Percentiles rank a stretch among this genome's conserved stretches.
phyloP scores from a whole-genome alignment of 768 basidiomycete genomes.

The Panaeolus papilionaceus region DNA sequence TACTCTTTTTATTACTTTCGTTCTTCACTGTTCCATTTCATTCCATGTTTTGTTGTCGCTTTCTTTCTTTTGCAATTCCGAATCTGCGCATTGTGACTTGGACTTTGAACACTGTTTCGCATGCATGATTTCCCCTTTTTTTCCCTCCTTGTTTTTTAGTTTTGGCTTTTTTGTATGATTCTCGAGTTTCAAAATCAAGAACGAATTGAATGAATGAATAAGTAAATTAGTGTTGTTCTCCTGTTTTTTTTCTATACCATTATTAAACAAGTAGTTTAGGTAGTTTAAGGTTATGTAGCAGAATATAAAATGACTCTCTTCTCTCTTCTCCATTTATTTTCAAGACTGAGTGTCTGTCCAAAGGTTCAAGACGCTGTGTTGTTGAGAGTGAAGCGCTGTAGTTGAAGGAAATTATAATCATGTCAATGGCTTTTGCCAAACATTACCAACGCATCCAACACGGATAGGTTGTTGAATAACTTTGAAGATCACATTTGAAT shows the following conservation, averaged over 20 bases:
- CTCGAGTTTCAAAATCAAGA: no score
- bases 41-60: not conserved
- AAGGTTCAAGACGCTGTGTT: no score
- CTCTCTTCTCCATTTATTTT: not conserved
- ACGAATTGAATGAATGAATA: not conserved
- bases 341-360: not conserved
- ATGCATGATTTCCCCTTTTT: not conserved
- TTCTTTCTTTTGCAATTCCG: not conserved
- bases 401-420: not conserved
- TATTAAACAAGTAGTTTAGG: not conserved
- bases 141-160: no score
- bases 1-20: not conserved
- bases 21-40: not conserved
- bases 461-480: not conserved
- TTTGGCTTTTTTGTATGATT: no score
- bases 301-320: not conserved
- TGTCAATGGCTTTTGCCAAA: not conserved
- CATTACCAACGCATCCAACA: not conserved
- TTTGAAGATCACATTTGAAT: constrained; percentile 3
- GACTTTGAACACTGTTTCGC: not conserved
- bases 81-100: not conserved
- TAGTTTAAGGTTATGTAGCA: not conserved
- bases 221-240: not conserved
- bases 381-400: not conserved
- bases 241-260: not conserved